Evolutionary conservation across 345 rosid species (phyloP).

Genomic region (Syzygium aqueum): DNA sequence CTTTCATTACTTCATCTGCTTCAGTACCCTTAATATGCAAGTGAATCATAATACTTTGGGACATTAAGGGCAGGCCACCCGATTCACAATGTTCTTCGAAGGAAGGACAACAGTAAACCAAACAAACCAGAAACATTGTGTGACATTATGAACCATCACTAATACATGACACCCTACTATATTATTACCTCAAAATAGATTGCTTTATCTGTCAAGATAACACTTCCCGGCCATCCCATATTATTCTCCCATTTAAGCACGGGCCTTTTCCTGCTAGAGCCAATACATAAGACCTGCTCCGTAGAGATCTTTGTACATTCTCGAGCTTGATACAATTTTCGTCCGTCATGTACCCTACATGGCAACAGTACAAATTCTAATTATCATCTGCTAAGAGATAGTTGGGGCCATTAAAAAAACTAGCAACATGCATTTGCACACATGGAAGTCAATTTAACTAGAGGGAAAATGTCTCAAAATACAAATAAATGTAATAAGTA

Average conservation of each 20-base stretch:
- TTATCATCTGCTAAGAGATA: neutral
- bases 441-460: neutral
- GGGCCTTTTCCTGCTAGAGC: conserved; percentile 74
- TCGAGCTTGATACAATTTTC: conserved; percentile 51
- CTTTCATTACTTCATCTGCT: neutral
- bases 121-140: neutral
- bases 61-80: neutral
- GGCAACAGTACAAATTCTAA: neutral
- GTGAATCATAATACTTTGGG: neutral
- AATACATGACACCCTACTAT: neutral
- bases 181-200: conserved; percentile 80
- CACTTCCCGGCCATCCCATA: conserved; percentile 94
- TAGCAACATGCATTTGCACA: neutral
- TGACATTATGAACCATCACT: neutral
- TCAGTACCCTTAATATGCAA: neutral
- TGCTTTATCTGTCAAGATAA: conserved; percentile 76
- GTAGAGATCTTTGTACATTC: conserved; percentile 35
- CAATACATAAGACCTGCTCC: conserved; percentile 77
- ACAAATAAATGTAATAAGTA: neutral
- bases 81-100: neutral
- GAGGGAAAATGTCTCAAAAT: neutral
- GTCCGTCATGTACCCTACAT: conserved; percentile 77
- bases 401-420: neutral
- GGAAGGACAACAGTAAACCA: neutral
- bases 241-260: conserved; percentile 92